phyloP scores from a whole-genome alignment of 2,329 filamentous ascomycete genomes.

The Colletotrichum sp. region DNA sequence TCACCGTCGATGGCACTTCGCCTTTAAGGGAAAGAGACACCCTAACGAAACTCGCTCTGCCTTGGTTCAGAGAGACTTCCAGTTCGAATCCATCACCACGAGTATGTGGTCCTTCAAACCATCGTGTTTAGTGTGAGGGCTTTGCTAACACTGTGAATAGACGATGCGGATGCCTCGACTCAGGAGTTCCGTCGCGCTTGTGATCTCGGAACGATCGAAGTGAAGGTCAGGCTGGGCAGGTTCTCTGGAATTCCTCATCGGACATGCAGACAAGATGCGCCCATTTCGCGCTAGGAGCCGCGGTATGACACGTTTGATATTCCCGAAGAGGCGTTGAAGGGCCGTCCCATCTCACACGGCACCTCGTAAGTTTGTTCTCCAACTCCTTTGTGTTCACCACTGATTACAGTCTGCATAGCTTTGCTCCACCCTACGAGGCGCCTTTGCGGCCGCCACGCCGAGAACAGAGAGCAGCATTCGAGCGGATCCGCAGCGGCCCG shows the following conservation, averaged over 20 bases:
- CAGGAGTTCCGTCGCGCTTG: constrained; percentile 18
- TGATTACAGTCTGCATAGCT: background rate
- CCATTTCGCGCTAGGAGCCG: background rate
- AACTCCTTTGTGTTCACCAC: too few relatives aligned
- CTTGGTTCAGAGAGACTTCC: constrained; percentile 24
- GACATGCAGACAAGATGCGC: background rate
- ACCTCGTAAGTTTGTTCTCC: constrained; percentile 27
- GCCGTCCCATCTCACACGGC: constrained; percentile 36
- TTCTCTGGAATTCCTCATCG: background rate
- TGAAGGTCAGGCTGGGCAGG: constrained; percentile 21
- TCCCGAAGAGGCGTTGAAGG: constrained; percentile 38
- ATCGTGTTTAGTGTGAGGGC: background rate
- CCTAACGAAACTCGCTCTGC: background rate
- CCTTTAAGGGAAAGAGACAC: background rate
- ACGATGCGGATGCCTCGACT: constrained; percentile 26
- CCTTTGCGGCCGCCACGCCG: background rate
- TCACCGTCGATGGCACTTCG: background rate
- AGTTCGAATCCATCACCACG: constrained; percentile 31
- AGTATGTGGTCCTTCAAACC: constrained; percentile 21
- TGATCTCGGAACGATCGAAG: constrained; percentile 30
- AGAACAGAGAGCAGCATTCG: background rate
- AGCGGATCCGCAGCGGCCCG: constrained; percentile 3
- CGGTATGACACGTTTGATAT: constrained; percentile 25
- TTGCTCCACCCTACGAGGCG: background rate
- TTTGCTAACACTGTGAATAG: background rate